Evolutionary conservation across 1,139 yeast species (phyloP).

Genomic region (Barnettozyma hawaiiensis): DNA sequence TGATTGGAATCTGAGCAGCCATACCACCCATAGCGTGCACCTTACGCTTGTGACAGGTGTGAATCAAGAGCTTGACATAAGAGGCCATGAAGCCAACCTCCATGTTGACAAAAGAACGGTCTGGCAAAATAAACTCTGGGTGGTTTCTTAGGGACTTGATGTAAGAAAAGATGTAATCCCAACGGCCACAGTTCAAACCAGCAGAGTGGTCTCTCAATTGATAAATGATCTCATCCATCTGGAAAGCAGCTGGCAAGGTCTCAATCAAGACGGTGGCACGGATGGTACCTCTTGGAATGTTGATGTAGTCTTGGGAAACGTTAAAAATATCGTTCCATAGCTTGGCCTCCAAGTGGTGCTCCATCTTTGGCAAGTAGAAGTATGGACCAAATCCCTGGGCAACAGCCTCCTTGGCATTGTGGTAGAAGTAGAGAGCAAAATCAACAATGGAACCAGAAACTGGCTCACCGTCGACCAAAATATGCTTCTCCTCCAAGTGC

Average conservation of each 20-base stretch:
- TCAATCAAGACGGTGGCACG: conserved; percentile 73
- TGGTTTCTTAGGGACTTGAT: conserved; percentile 60
- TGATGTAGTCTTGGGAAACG: conserved; percentile 62
- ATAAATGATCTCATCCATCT: conserved; percentile 77
- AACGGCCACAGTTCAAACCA: conserved; percentile 76
- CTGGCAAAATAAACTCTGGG: conserved; percentile 57
- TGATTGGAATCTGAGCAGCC: conserved; percentile 83
- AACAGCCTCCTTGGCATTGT: conserved; percentile 55
- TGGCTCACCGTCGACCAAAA: conserved; percentile 67
- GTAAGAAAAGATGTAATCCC: conserved; percentile 76
- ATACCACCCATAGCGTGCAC: conserved; percentile 82
- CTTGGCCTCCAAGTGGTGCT: conserved; percentile 70
- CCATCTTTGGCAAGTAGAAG: conserved; percentile 75
- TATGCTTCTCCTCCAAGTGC: conserved; percentile 75
- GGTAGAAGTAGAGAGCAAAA: conserved; percentile 70
- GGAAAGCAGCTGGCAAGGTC: conserved; percentile 72
- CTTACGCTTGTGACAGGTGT: conserved; percentile 64
- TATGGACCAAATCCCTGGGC: conserved; percentile 67
- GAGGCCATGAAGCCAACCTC: conserved; percentile 71
- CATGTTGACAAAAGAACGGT: conserved; percentile 73
- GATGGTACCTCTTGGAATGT: conserved; percentile 62
- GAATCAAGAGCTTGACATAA: conserved; percentile 60
- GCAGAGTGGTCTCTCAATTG: conserved; percentile 70
- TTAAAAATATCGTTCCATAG: conserved; percentile 73
- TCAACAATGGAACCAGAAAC: conserved; percentile 73